Percentiles rank a stretch among this genome's conserved stretches.
Evolutionary conservation across 73 alveolate genomes (phyloP).

Genomic region (Diophrys appendiculata): DNA sequence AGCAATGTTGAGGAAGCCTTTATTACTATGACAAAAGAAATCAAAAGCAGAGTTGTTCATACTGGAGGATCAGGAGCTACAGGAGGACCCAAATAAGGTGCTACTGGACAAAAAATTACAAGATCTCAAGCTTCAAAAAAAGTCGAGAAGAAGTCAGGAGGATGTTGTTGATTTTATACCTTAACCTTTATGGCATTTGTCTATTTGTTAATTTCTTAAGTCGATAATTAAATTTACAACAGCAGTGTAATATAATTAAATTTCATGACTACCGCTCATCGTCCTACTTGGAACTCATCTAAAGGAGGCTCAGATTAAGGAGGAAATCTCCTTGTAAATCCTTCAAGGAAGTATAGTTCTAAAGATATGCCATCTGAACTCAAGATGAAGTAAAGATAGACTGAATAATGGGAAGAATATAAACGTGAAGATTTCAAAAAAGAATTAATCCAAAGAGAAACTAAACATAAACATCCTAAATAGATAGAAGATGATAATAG

Average conservation of each 20-base stretch:
- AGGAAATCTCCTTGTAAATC: constrained; percentile 84
- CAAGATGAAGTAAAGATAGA: constrained; percentile 66
- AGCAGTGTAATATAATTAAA: too few relatives aligned
- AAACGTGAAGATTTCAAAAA: constrained; percentile 56
- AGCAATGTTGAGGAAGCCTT: constrained; percentile 70
- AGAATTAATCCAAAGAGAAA: constrained; percentile 42
- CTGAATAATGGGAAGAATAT: constrained; percentile 23
- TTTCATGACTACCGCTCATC: constrained; percentile 99
- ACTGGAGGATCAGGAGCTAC: not conserved
- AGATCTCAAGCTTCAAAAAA: constrained; percentile 31
- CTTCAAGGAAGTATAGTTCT: constrained; percentile 89
- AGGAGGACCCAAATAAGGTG: not conserved
- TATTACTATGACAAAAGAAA: constrained; percentile 54
- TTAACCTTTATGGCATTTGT: too few relatives aligned
- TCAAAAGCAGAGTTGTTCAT: constrained; percentile 48
- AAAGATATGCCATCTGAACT: constrained; percentile 95
- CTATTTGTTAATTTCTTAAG: too few relatives aligned
- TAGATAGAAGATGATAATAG: too few relatives aligned
- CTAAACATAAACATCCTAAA: too few relatives aligned
- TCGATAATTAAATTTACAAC: too few relatives aligned
- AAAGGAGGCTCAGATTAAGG: constrained; percentile 89
- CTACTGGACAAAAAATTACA: constrained; percentile 8
- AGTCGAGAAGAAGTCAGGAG: constrained; percentile 40
- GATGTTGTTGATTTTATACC: constrained; percentile 58
- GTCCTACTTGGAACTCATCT: constrained; percentile 96